These are phyloP conservation scores for Lycium barbarum DNA, from an alignment of 257 asterid species.

Conservation along the genomic window DNA sequence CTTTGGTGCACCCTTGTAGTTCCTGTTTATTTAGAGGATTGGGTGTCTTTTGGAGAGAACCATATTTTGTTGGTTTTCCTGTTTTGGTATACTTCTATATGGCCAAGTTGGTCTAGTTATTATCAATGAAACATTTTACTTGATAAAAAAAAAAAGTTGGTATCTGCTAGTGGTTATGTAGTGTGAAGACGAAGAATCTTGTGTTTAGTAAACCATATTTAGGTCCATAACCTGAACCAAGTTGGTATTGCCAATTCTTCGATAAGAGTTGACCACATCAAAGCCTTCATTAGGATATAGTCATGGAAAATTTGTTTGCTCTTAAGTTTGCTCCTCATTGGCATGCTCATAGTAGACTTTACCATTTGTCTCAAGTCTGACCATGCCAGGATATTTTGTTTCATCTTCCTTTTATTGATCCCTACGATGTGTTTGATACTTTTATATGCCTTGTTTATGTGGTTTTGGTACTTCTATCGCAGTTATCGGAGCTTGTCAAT, in stretches of 20 bases:
- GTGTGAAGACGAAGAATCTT: background rate
- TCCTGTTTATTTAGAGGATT: no score
- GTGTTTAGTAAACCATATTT: conserved; percentile 1
- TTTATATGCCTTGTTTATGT: conserved; percentile 27
- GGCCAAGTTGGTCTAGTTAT: no score
- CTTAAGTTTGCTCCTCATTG: background rate
- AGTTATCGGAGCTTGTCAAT: conserved; percentile 93
- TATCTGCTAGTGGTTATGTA: background rate
- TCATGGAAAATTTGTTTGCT: conserved; percentile 19
- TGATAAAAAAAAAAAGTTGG: background rate
- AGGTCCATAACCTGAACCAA: conserved; percentile 12
- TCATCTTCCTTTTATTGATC: conserved; percentile 23
- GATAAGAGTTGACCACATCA: background rate
- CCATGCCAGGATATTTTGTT: background rate
- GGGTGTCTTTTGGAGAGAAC: no score
- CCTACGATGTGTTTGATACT: conserved; percentile 25
- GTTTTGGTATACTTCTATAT: no score
- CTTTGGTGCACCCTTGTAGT: no score
- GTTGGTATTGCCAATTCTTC: background rate
- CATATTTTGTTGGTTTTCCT: no score
- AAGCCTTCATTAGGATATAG: background rate
- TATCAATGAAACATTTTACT: no score
- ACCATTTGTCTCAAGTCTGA: conserved; percentile 28
- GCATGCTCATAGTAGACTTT: conserved; percentile 15
- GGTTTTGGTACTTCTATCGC: conserved; percentile 41